phyloP scores from a whole-genome alignment of 305 asterid genomes.

The Solanum hybrid region DNA sequence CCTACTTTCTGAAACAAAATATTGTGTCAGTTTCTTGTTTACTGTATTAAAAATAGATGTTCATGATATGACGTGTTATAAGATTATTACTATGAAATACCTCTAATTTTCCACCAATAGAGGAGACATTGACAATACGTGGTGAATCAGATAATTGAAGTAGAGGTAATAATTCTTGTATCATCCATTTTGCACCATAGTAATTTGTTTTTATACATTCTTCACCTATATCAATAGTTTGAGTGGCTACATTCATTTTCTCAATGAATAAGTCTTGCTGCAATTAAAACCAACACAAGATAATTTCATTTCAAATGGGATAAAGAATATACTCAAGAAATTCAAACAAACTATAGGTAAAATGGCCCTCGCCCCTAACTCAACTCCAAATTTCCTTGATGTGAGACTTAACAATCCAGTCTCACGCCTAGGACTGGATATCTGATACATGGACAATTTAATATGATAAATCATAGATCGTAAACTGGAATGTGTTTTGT shows the following conservation, averaged over 20 bases:
- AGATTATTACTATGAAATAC: too few species aligned
- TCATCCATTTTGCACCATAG: slow-evolving; percentile 36
- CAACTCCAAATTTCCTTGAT: too few species aligned
- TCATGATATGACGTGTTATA: too few species aligned
- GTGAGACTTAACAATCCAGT: too few species aligned
- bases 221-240: slow-evolving; percentile 24
- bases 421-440: too few species aligned
- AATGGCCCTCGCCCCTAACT: too few species aligned
- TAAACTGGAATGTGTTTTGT: too few species aligned
- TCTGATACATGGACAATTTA: too few species aligned
- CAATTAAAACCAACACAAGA: not conserved
- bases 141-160: slow-evolving; percentile 37
- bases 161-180: slow-evolving; percentile 37
- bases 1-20: slow-evolving; percentile 19
- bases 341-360: not conserved
- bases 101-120: slow-evolving; percentile 9
- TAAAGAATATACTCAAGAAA: not conserved
- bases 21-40: too few species aligned
- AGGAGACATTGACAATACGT: slow-evolving; percentile 43
- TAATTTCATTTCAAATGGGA: not conserved
- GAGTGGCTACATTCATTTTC: slow-evolving; percentile 1
- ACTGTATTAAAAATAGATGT: too few species aligned
- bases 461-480: too few species aligned
- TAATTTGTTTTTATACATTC: slow-evolving; percentile 33
- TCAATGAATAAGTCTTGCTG: not conserved